A percentile compares a stretch with the other conserved stretches of the same genome.
Conservation (phyloP, 148 eudicot genomes). For the Rhododendron williamsianum region DNA sequence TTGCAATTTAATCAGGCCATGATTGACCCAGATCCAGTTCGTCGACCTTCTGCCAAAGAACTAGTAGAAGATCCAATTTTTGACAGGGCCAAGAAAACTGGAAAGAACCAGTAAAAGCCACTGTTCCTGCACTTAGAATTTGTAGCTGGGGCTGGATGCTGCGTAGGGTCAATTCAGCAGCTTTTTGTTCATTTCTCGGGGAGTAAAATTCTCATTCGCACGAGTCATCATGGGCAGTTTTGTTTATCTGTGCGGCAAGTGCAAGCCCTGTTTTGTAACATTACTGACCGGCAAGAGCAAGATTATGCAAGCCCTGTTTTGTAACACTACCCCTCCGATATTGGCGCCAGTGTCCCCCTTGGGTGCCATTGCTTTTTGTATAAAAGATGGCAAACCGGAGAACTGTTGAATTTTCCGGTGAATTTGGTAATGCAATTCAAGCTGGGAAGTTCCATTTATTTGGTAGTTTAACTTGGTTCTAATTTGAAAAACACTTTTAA, state of each 20-base stretch:
- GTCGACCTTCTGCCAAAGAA: conserved; percentile 79
- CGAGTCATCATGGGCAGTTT: not conserved
- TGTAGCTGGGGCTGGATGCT: conserved; percentile 1
- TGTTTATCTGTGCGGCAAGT: not conserved
- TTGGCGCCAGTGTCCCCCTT: conserved; percentile 15
- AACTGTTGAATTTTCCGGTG: not conserved
- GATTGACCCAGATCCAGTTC: conserved; percentile 78
- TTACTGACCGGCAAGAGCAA: not conserved
- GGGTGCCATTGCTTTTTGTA: conserved; percentile 10
- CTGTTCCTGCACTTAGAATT: not conserved
- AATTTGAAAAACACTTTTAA: not conserved
- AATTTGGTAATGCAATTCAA: not conserved
- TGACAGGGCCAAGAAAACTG: conserved; percentile 22
- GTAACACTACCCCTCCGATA: not conserved
- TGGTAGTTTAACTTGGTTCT: not conserved
- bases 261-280: not conserved
- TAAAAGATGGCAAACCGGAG: not conserved
- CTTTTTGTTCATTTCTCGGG: not conserved
- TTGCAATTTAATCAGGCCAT: conserved; percentile 45
- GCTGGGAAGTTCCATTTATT: not conserved
- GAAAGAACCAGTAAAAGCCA: conserved; percentile 24
- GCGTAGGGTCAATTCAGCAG: not conserved
- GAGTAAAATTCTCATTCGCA: not conserved
- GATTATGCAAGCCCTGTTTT: not conserved
- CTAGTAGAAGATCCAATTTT: conserved; percentile 58